Percentiles rank a stretch among this genome's conserved stretches.
Conservation (phyloP, 208 protist species). For the Leishmania amazonensis region DNA sequence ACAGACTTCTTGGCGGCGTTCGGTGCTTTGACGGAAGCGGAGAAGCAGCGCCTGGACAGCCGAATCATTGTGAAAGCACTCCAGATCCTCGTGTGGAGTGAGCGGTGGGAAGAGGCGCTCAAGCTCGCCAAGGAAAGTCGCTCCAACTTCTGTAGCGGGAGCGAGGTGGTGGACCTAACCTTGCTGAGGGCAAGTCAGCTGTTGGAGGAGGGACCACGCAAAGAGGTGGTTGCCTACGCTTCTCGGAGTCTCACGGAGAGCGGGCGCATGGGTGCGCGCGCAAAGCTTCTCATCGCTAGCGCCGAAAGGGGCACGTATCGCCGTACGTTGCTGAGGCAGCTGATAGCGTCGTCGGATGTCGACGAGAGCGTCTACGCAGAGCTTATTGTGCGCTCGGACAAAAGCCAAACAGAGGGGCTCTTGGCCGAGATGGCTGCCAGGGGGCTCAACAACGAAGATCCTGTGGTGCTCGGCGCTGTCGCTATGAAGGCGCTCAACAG, state of each 20-base stretch:
- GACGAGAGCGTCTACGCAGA: slow-evolving; percentile 79
- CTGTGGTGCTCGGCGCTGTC: slow-evolving; percentile 56
- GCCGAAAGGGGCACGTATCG: slow-evolving; percentile 47
- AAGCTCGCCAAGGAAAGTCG: slow-evolving; percentile 48
- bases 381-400: slow-evolving; percentile 57
- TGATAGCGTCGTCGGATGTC: slow-evolving; percentile 57
- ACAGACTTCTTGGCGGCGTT: slow-evolving; percentile 32
- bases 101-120: slow-evolving; percentile 71
- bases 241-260: slow-evolving; percentile 46
- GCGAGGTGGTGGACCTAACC: slow-evolving; percentile 44
- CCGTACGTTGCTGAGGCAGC: slow-evolving; percentile 56
- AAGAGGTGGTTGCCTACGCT: slow-evolving; percentile 41
- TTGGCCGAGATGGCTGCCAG: slow-evolving; percentile 63
- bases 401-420: slow-evolving; percentile 52
- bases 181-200: slow-evolving; percentile 35
- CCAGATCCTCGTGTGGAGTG: slow-evolving; percentile 27
- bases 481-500: slow-evolving; percentile 50
- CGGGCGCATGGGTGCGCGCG: slow-evolving; percentile 40
- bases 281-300: slow-evolving; percentile 57
- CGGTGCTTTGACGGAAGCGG: slow-evolving; percentile 23
- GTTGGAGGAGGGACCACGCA: slow-evolving; percentile 42
- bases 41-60: slow-evolving; percentile 28
- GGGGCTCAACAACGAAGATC: slow-evolving; percentile 79
- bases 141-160: slow-evolving; percentile 41
- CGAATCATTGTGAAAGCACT: slow-evolving; percentile 38